A percentile compares a stretch with the other conserved stretches of the same genome.
These are phyloP conservation scores for Tetradesmus lagerheimii DNA, from an alignment of 139 green algal genomes.

Conservation along the genomic window DNA sequence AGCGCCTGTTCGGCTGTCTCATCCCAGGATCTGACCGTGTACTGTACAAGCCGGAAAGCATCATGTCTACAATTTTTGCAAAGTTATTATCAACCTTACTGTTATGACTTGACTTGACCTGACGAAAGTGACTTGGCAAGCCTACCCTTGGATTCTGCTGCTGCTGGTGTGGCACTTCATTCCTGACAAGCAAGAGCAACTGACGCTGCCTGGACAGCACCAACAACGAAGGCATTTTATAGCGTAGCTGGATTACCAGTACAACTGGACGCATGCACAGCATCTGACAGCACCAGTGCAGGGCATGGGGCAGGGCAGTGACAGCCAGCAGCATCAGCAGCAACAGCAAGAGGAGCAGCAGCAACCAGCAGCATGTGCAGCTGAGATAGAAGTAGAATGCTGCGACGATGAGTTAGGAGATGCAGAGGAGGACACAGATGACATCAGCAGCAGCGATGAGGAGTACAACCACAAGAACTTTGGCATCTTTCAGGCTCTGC, in stretches of 20 bases:
- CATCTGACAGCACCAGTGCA: background rate
- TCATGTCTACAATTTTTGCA: no score
- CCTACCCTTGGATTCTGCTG: background rate
- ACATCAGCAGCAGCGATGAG: constrained; percentile 38
- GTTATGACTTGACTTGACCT: background rate
- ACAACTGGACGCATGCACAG: background rate
- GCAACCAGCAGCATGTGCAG: background rate
- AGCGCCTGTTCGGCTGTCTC: background rate
- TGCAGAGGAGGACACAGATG: background rate
- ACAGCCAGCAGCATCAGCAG: constrained; percentile 12
- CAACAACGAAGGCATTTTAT: background rate
- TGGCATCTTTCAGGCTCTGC: constrained; percentile 77
- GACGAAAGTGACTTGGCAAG: background rate
- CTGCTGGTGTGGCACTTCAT: background rate
- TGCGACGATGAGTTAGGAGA: background rate
- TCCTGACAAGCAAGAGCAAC: background rate
- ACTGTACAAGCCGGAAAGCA: background rate
- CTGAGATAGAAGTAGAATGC: background rate
- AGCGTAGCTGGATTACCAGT: no score
- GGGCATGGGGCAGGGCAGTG: background rate
- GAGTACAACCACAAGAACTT: constrained; percentile 73
- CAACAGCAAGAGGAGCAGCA: background rate
- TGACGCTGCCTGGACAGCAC: background rate
- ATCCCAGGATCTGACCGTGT: background rate
- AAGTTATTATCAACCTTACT: no score